Percentiles rank a stretch among this genome's conserved stretches.
Evolutionary conservation across 164 flowering plant genomes (phyloP).

Genomic region (Nymphaea thermarum): DNA sequence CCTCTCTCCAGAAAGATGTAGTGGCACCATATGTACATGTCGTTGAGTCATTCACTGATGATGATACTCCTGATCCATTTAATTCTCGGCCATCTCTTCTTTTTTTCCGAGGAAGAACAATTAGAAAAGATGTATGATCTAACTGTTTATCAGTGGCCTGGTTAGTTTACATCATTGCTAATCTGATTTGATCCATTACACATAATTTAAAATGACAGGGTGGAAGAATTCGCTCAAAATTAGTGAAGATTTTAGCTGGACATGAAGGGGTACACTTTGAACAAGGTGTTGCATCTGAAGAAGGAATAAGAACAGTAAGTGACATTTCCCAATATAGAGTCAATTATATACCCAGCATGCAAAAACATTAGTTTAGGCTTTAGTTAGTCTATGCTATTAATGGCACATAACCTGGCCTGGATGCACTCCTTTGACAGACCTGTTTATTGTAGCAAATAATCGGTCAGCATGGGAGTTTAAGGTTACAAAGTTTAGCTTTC

Average conservation of each 20-base stretch:
- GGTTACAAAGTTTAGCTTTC: no score
- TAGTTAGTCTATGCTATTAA: no score
- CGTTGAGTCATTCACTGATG: conserved; percentile 63
- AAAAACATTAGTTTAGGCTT: no score
- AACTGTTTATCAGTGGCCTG: conserved; percentile 7
- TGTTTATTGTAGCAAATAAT: no score
- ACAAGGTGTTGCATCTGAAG: conserved; percentile 43
- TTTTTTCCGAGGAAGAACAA: conserved; percentile 80
- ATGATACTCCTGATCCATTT: conserved; percentile 54
- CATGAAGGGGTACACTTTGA: conserved; percentile 69
- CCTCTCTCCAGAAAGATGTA: conserved; percentile 77
- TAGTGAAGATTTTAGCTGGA: conserved; percentile 48
- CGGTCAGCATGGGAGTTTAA: no score
- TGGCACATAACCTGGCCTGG: no score
- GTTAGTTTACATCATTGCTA: no score
- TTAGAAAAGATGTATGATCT: conserved; percentile 72
- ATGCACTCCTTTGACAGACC: no score
- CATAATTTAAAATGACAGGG: conserved; percentile 33
- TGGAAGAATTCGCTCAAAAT: conserved; percentile 71
- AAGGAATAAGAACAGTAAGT: conserved; percentile 61
- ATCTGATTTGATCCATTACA: neutral
- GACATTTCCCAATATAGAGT: neutral
- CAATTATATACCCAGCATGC: no score
- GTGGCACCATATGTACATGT: conserved; percentile 95
- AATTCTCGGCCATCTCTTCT: conserved; percentile 68